Conservation (phyloP, 768 basidiomycete genomes). For the Suillus clintonianus region DNA sequence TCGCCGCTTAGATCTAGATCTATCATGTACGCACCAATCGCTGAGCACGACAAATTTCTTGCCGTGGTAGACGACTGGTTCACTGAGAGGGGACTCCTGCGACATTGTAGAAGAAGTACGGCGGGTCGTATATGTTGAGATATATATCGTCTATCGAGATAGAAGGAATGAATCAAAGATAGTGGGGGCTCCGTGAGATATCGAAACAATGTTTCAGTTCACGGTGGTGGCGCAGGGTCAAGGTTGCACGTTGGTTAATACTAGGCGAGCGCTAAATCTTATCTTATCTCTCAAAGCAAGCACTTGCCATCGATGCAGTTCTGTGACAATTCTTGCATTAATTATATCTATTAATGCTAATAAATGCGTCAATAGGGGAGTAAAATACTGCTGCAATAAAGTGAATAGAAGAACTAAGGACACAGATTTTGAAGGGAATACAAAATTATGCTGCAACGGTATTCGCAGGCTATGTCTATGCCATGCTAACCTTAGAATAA, state of each 20-base stretch:
- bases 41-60: slow-evolving; percentile 86
- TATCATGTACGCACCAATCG: slow-evolving; percentile 70
- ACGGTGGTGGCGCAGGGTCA: neutral
- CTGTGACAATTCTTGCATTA: neutral
- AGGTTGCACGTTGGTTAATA: neutral
- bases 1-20: neutral
- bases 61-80: slow-evolving; percentile 81
- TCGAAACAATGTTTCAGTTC: neutral
- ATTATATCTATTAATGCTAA: neutral
- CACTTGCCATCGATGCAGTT: neutral
- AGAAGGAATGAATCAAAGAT: neutral
- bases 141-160: neutral
- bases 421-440: slow-evolving; percentile 2
- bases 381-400: neutral
- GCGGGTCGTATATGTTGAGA: neutral
- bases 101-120: slow-evolving; percentile 10
- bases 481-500: neutral
- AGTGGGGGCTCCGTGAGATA: neutral
- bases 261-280: neutral
- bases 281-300: slow-evolving; percentile 21
- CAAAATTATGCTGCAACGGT: slow-evolving; percentile 4
- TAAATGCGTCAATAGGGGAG: neutral
- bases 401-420: neutral
- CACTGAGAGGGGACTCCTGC: slow-evolving; percentile 71
- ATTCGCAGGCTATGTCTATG: neutral